Evolutionary conservation across 768 basidiomycete genomes (phyloP).

Genomic region (Suillus variegatus): DNA sequence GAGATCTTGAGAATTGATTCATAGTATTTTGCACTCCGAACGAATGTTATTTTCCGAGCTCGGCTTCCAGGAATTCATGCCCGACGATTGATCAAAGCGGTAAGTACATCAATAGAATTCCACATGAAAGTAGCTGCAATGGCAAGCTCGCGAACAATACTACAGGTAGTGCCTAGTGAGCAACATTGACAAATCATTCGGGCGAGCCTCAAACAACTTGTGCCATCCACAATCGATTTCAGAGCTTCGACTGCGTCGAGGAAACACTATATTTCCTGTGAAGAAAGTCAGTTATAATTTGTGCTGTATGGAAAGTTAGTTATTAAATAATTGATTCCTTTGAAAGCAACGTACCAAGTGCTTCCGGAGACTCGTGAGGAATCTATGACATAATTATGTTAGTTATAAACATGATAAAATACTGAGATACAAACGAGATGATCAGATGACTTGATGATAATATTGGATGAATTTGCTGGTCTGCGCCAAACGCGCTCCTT

Average conservation of each 20-base stretch:
- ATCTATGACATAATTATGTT: constrained; percentile 16
- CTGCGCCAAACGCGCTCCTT: constrained; percentile 29
- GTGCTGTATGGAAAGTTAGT: too few relatives aligned
- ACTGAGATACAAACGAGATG: constrained; percentile 21
- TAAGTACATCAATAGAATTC: too few relatives aligned
- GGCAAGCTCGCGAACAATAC: too few relatives aligned
- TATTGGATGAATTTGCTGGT: constrained; percentile 28
- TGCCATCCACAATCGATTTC: neutral
- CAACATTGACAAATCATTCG: neutral
- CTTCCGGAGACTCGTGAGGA: constrained; percentile 17
- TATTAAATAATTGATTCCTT: too few relatives aligned
- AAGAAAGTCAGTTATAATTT: neutral
- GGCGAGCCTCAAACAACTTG: neutral
- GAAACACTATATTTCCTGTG: neutral
- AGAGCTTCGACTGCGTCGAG: neutral
- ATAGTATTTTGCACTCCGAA: too few relatives aligned
- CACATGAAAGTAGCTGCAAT: too few relatives aligned
- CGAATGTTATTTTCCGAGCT: too few relatives aligned
- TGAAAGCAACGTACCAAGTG: constrained; percentile 25
- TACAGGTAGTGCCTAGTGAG: neutral
- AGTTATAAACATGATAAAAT: neutral
- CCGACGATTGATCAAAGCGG: too few relatives aligned
- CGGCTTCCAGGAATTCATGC: too few relatives aligned
- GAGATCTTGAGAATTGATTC: neutral
- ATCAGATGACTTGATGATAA: constrained; percentile 24